These are phyloP conservation scores for Dorcoceras hygrometricum DNA, from an alignment of 257 asterid species.

Conservation along the genomic window DNA sequence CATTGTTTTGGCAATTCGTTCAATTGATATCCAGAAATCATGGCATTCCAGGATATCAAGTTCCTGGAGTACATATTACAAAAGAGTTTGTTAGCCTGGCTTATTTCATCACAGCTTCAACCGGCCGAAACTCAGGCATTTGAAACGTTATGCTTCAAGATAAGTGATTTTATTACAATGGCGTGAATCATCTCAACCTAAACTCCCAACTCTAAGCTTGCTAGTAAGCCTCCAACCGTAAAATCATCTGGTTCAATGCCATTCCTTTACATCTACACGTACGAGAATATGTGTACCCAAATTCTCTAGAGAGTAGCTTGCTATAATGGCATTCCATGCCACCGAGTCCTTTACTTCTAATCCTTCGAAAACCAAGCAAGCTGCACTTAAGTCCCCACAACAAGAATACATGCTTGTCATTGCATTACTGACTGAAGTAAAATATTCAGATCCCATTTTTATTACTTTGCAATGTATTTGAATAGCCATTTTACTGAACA, in stretches of 20 bases:
- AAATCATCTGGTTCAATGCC: slow-evolving; percentile 64
- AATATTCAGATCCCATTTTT: slow-evolving; percentile 50
- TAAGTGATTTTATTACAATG: slow-evolving; percentile 50
- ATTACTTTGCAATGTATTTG: slow-evolving; percentile 60
- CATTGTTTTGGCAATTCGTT: slow-evolving; percentile 55
- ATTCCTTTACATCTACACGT: slow-evolving; percentile 55
- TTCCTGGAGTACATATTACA: slow-evolving; percentile 42
- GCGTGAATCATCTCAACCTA: slow-evolving; percentile 63
- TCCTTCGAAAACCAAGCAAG: slow-evolving; percentile 41
- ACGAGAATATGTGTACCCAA: slow-evolving; percentile 31
- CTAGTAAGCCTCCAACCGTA: slow-evolving; percentile 70
- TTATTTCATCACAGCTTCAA: slow-evolving; percentile 44
- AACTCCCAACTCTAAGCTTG: slow-evolving; percentile 41
- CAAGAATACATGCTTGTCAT: slow-evolving; percentile 72
- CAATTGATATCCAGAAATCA: slow-evolving; percentile 60
- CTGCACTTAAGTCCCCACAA: slow-evolving; percentile 45
- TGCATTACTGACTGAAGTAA: slow-evolving; percentile 65
- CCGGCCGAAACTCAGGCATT: slow-evolving; percentile 74
- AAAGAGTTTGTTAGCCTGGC: slow-evolving; percentile 51
- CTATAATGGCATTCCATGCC: slow-evolving; percentile 78
- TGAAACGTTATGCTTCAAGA: slow-evolving; percentile 57
- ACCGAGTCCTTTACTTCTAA: slow-evolving; percentile 52
- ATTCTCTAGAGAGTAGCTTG: slow-evolving; percentile 52
- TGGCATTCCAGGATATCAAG: slow-evolving; percentile 84
- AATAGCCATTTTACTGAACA: slow-evolving; percentile 30